Conservation (phyloP, 495 filamentous ascomycete genomes). For the Apiosordaria backusii region DNA sequence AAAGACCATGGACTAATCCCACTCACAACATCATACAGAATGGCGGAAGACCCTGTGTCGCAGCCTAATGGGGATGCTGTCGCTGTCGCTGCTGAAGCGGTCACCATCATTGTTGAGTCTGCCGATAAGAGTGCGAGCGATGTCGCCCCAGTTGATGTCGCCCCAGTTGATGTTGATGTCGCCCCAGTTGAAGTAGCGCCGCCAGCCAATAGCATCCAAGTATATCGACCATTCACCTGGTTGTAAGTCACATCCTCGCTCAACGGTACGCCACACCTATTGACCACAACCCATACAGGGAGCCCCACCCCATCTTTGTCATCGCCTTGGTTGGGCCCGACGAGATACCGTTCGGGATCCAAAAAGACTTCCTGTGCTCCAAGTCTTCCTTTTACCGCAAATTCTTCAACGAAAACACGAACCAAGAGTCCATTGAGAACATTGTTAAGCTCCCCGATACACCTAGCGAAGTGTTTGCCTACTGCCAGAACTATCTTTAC, state of each 20-base stretch:
- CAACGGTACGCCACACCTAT: neutral
- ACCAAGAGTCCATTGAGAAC: constrained; percentile 37
- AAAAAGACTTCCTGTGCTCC: constrained; percentile 51
- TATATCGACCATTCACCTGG: constrained; percentile 30
- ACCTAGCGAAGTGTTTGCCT: constrained; percentile 45
- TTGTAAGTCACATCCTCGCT: constrained; percentile 26
- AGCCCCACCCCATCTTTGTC: constrained; percentile 52
- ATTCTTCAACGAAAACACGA: constrained; percentile 38
- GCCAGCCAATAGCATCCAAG: neutral
- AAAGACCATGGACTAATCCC: neutral
- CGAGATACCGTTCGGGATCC: constrained; percentile 50
- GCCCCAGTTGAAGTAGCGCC: neutral
- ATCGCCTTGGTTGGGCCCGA: constrained; percentile 50
- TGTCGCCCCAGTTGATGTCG: neutral
- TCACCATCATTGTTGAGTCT: neutral
- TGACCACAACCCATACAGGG: constrained; percentile 29
- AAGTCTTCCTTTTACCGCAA: constrained; percentile 46
- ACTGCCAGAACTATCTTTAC: constrained; percentile 51
- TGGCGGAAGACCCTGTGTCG: neutral
- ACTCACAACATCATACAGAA: neutral
- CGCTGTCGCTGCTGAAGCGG: neutral
- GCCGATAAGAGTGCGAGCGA: neutral
- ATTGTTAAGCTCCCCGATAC: constrained; percentile 46
- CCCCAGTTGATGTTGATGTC: neutral
- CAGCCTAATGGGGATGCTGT: neutral